Conservation (phyloP, 2,329 filamentous ascomycete genomes). For the Massarina eburnea region DNA sequence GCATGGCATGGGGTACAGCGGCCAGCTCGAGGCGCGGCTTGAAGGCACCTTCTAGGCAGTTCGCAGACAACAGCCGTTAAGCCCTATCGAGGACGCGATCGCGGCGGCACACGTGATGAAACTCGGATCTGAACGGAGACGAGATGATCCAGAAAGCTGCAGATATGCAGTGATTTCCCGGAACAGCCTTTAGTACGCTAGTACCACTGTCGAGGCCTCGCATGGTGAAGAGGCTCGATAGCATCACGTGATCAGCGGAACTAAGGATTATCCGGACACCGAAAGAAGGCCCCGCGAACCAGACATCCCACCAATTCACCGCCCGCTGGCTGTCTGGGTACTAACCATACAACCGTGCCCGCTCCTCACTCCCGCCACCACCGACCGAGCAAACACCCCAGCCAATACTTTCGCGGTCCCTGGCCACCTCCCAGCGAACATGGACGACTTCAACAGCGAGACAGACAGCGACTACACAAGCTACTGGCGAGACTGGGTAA, state of each 20-base stretch:
- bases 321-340: not conserved
- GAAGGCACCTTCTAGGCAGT: too few relatives aligned
- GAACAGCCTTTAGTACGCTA: too few relatives aligned
- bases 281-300: not conserved
- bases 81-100: too few relatives aligned
- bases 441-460: conserved; percentile 98
- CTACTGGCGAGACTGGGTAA: conserved; percentile 99
- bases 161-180: too few relatives aligned
- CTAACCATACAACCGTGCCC: not conserved
- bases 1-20: too few relatives aligned
- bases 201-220: too few relatives aligned
- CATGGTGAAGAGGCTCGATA: too few relatives aligned
- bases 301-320: conserved; percentile 11
- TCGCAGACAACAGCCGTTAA: too few relatives aligned
- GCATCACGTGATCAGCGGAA: not conserved
- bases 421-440: conserved; percentile 43
- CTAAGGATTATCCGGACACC: not conserved
- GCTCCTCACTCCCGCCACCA: not conserved
- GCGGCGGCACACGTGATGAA: too few relatives aligned
- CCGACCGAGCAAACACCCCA: not conserved
- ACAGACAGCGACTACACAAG: conserved; percentile 99
- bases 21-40: too few relatives aligned
- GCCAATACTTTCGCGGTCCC: not conserved
- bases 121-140: too few relatives aligned
- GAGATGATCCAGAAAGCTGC: too few relatives aligned